Percentiles rank a stretch among this genome's conserved stretches.
phyloP scores from a whole-genome alignment of 1,284 basidiomycete species.

The Porphyrellus sp. region DNA sequence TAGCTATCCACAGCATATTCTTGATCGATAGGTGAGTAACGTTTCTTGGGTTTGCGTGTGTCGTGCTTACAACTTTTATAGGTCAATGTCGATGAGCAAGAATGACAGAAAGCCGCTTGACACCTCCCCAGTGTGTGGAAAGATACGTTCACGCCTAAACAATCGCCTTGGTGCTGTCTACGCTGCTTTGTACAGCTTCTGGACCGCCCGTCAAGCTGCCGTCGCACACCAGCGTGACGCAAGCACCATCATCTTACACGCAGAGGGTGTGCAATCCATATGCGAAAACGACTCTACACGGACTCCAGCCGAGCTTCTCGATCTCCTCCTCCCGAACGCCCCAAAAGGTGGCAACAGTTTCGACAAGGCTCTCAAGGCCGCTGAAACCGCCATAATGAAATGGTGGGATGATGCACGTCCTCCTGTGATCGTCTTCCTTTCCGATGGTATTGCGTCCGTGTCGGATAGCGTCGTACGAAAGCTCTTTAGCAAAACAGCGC shows the following conservation, averaged over 20 bases:
- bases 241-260: constrained; percentile 54
- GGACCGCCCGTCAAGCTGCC: constrained; percentile 42
- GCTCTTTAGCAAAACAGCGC: constrained; percentile 41
- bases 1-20: constrained; percentile 42
- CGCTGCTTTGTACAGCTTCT: constrained; percentile 50
- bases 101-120: constrained; percentile 42
- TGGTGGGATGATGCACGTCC: constrained; percentile 53
- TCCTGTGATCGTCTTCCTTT: constrained; percentile 58
- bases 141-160: constrained; percentile 37
- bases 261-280: constrained; percentile 29
- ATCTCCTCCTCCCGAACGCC: constrained; percentile 36
- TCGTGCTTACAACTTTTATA: constrained; percentile 15
- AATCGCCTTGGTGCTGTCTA: constrained; percentile 59
- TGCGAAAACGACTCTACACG: constrained; percentile 46
- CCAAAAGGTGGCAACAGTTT: constrained; percentile 48
- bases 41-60: background rate
- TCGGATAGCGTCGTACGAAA: constrained; percentile 39
- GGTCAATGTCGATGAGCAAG: constrained; percentile 50
- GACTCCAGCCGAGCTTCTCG: constrained; percentile 45
- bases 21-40: constrained; percentile 46
- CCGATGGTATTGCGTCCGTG: constrained; percentile 45
- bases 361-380: constrained; percentile 39
- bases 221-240: constrained; percentile 43
- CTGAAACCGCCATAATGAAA: constrained; percentile 40
- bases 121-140: constrained; percentile 38